Evolutionary conservation across 306 rosid genomes (phyloP).

Genomic region (Medicago ruthenica): DNA sequence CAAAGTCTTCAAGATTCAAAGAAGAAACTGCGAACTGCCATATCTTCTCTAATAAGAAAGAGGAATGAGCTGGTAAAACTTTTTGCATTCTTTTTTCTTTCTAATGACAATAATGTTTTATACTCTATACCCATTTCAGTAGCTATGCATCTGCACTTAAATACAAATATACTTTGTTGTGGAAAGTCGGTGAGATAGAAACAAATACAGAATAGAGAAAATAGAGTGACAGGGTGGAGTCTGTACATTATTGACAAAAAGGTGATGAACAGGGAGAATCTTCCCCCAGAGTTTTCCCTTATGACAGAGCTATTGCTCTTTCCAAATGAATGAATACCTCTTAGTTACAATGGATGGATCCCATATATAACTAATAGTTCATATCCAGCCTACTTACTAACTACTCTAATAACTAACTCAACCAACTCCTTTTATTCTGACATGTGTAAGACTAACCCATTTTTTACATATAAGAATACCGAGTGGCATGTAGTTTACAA

Average conservation of each 20-base stretch:
- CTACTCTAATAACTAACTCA: background rate
- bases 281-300: constrained; percentile 1
- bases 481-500: constrained; percentile 6
- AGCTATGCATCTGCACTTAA: constrained; percentile 5
- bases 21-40: constrained; percentile 55
- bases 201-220: constrained; percentile 2
- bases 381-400: constrained; percentile 5
- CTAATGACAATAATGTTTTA: constrained; percentile 22
- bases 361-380: background rate
- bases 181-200: background rate
- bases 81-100: constrained; percentile 22
- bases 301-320: background rate
- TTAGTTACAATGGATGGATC: constrained; percentile 3
- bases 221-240: background rate
- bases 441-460: background rate
- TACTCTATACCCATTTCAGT: constrained; percentile 20
- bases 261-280: constrained; percentile 3
- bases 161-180: background rate
- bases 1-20: constrained; percentile 53
- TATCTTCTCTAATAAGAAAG: constrained; percentile 57
- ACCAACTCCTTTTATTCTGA: background rate
- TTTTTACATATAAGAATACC: constrained; percentile 8
- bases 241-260: constrained; percentile 13
- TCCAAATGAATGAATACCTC: constrained; percentile 1
- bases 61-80: constrained; percentile 68